Percentiles rank a stretch among this genome's conserved stretches.
Evolutionary conservation across 768 basidiomycete species (phyloP).

Genomic region (Lenzites betulinus): DNA sequence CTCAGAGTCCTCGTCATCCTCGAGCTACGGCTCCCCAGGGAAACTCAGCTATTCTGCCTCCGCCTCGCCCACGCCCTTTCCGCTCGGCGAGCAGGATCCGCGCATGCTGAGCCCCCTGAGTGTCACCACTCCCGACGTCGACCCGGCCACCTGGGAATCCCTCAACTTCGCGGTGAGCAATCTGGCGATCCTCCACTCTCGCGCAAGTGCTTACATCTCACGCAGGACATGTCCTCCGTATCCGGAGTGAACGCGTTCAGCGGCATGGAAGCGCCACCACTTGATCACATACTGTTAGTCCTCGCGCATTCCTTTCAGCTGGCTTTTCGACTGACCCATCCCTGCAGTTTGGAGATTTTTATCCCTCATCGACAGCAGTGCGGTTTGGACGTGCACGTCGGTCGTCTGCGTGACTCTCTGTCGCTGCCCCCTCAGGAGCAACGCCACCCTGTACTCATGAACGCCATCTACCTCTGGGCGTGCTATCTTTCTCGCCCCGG

Average conservation of each 20-base stretch:
- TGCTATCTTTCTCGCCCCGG: constrained; percentile 78
- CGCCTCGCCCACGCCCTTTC: constrained; percentile 35
- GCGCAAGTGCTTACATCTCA: not conserved
- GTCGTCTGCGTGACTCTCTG: constrained; percentile 63
- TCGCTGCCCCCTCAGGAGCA: constrained; percentile 55
- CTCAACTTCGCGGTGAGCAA: constrained; percentile 27
- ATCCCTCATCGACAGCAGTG: constrained; percentile 74
- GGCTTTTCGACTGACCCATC: constrained; percentile 10
- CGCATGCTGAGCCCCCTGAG: constrained; percentile 20
- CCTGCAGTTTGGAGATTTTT: constrained; percentile 69
- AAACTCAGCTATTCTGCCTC: constrained; percentile 35
- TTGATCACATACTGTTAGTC: constrained; percentile 67
- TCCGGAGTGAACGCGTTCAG: constrained; percentile 19
- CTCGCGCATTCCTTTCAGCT: constrained; percentile 13
- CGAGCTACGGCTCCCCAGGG: constrained; percentile 36
- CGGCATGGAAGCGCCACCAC: constrained; percentile 29
- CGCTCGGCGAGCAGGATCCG: constrained; percentile 36
- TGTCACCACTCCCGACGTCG: constrained; percentile 19
- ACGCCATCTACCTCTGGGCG: constrained; percentile 81
- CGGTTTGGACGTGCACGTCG: constrained; percentile 70
- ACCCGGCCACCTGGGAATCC: constrained; percentile 26
- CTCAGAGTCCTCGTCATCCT: constrained; percentile 37
- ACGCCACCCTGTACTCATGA: constrained; percentile 75
- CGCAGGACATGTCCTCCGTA: constrained; percentile 25
- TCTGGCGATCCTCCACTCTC: not conserved